phyloP scores from a whole-genome alignment of 2,329 filamentous ascomycete species.

The Colletotrichum truncatum region DNA sequence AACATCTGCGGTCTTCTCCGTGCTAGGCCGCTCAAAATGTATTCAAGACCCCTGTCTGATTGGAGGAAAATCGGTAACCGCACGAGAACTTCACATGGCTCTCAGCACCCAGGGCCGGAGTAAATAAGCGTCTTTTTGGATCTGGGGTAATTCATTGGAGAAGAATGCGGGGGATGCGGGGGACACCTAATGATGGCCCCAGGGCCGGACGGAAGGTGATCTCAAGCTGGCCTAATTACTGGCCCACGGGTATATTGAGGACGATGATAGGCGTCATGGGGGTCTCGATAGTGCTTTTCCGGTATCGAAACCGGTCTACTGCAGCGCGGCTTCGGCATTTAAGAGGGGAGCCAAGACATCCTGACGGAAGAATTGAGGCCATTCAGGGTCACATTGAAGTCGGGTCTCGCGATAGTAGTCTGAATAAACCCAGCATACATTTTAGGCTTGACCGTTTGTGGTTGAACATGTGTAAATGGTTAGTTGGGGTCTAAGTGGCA shows the following conservation, averaged over 20 bases:
- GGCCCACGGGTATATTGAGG: neutral
- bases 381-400: constrained; percentile 2
- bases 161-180: constrained; percentile 29
- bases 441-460: too few relatives aligned
- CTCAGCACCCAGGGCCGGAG: neutral
- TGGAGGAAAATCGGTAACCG: constrained; percentile 26
- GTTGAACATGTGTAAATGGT: neutral
- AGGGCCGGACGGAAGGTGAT: neutral
- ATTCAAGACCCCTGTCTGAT: neutral
- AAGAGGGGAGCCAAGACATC: neutral
- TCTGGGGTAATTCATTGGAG: constrained; percentile 23
- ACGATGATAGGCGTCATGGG: neutral
- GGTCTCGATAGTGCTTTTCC: neutral
- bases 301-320: neutral
- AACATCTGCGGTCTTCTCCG: neutral
- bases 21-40: neutral
- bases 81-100: constrained; percentile 5
- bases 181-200: neutral
- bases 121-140: neutral
- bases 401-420: neutral
- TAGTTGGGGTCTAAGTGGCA: neutral
- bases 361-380: constrained; percentile 4
- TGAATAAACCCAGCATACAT: too few relatives aligned
- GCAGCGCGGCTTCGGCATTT: neutral
- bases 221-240: constrained; percentile 11